Conservation (phyloP, 169 alveolate genomes). For the Eimeria praecox region DNA sequence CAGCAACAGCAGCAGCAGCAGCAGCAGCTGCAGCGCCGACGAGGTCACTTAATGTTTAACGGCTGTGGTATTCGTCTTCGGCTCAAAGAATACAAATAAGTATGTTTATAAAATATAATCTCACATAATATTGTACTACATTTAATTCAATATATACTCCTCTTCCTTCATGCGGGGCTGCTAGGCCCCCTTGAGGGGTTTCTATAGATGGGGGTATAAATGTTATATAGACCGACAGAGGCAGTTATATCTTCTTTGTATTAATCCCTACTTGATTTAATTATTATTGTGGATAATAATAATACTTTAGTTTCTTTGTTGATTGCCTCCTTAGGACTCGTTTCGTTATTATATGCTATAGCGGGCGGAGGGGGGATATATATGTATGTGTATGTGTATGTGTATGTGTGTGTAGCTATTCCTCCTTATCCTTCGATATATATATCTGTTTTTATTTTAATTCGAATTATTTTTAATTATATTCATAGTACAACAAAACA, state of each 20-base stretch:
- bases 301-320: not conserved
- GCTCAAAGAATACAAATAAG: not conserved
- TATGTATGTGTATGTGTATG: no score
- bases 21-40: not conserved
- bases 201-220: no score
- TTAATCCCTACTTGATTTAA: no score
- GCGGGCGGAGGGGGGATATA: no score
- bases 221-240: no score
- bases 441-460: not conserved
- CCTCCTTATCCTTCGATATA: not conserved
- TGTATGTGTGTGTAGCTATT: not conserved
- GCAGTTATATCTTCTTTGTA: no score
- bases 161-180: conserved; percentile 1
- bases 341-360: not conserved
- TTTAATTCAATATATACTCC: not conserved
- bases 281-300: no score
- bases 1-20: not conserved
- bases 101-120: not conserved
- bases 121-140: not conserved
- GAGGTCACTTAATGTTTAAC: not conserved
- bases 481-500: not conserved
- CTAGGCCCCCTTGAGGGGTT: conserved; percentile 10
- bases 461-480: not conserved
- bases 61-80: not conserved
- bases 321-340: not conserved